These are phyloP conservation scores for Cladorrhinum sp. DNA, from an alignment of 2,329 filamentous ascomycete species.

Conservation along the genomic window DNA sequence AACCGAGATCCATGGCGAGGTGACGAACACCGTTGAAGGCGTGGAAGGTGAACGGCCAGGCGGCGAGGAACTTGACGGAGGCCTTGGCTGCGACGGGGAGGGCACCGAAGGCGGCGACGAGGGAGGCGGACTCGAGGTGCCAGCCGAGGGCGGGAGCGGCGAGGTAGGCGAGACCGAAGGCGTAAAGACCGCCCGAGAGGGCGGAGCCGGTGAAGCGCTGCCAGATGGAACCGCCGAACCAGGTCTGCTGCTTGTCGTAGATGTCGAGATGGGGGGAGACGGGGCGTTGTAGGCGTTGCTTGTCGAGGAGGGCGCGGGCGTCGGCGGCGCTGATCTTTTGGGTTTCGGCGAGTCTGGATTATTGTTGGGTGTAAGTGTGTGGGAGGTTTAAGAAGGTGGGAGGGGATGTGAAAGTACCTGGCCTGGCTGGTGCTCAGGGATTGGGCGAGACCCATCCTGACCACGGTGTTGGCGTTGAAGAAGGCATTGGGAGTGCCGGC, in stretches of 20 bases:
- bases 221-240: constrained; percentile 67
- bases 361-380: neutral
- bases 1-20: constrained; percentile 49
- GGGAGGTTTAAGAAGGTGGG: neutral
- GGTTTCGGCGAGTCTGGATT: constrained; percentile 51
- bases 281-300: constrained; percentile 78
- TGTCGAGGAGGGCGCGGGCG: constrained; percentile 65
- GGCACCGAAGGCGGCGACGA: constrained; percentile 59
- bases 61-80: constrained; percentile 51
- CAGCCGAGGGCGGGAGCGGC: constrained; percentile 68
- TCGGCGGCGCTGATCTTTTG: constrained; percentile 54
- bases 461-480: constrained; percentile 44
- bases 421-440: constrained; percentile 42
- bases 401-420: constrained; percentile 39
- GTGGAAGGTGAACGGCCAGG: constrained; percentile 61
- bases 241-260: constrained; percentile 85
- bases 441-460: constrained; percentile 44
- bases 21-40: constrained; percentile 54
- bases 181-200: constrained; percentile 72
- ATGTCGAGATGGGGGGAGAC: constrained; percentile 80
- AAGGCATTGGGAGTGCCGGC: constrained; percentile 45
- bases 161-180: constrained; percentile 78
- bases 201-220: constrained; percentile 80
- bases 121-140: constrained; percentile 57
- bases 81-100: constrained; percentile 60